phyloP scores from a whole-genome alignment of 441 rosid species.

The Pelargonium exstipulatum region DNA sequence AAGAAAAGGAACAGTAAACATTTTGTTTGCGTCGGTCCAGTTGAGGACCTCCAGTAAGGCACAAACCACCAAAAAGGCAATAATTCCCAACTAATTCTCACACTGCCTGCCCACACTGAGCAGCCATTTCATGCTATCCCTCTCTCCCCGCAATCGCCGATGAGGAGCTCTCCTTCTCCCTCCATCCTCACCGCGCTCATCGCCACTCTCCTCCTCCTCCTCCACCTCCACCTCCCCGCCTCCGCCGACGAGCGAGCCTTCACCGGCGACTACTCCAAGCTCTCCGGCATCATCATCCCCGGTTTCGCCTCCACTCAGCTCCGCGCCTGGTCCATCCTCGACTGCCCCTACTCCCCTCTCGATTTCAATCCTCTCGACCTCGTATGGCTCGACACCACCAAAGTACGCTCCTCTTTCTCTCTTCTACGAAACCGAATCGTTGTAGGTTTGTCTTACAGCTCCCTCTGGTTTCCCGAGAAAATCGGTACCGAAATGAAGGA shows the following conservation, averaged over 20 bases:
- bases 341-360: constrained; percentile 93
- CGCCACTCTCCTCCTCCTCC: neutral
- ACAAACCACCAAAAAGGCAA: too few species aligned
- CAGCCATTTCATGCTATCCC: too few species aligned
- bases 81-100: too few species aligned
- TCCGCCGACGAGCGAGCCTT: constrained; percentile 34
- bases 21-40: too few species aligned
- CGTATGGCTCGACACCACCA: constrained; percentile 95
- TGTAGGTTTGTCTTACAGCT: neutral
- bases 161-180: constrained; percentile 1
- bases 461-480: constrained; percentile 4
- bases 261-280: constrained; percentile 58
- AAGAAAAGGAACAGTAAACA: too few species aligned
- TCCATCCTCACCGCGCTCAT: neutral
- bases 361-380: constrained; percentile 98
- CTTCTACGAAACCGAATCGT: neutral
- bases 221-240: neutral
- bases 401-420: constrained; percentile 35
- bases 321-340: constrained; percentile 96
- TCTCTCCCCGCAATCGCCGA: neutral
- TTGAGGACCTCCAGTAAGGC: too few species aligned
- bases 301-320: constrained; percentile 98
- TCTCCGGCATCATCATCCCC: constrained; percentile 93
- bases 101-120: too few species aligned
- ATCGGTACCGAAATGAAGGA: neutral